Evolutionary conservation across 2,329 filamentous ascomycete species (phyloP).

Genomic region (Trichophyton rubrum): DNA sequence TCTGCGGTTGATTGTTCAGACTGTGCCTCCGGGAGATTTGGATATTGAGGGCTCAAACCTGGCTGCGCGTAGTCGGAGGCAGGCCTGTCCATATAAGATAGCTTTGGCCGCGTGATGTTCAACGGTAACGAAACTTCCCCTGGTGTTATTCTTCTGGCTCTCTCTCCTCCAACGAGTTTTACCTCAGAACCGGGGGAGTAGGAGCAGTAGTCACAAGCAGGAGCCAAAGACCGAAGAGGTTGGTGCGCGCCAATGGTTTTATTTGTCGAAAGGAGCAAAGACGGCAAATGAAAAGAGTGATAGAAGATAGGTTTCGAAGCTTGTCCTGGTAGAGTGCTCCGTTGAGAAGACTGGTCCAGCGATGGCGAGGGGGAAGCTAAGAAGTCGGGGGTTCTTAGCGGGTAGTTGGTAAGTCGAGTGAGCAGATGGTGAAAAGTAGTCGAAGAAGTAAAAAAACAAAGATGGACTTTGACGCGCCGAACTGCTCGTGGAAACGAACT

Average conservation of each 20-base stretch:
- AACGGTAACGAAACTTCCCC: slow-evolving; percentile 6
- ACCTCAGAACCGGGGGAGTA: not conserved
- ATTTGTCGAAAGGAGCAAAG: not conserved
- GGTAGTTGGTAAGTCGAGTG: not conserved
- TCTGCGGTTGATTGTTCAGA: slow-evolving; percentile 83
- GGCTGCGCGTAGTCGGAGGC: slow-evolving; percentile 69
- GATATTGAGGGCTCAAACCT: slow-evolving; percentile 60
- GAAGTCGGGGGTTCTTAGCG: not conserved
- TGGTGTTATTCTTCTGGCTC: slow-evolving; percentile 8
- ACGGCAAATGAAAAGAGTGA: not conserved
- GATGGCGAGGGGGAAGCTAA: not conserved
- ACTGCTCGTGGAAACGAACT: slow-evolving; percentile 4
- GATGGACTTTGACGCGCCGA: slow-evolving; percentile 4
- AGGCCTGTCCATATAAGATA: slow-evolving; percentile 43
- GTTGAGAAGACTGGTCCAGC: not conserved
- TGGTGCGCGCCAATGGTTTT: not conserved
- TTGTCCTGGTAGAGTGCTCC: not conserved
- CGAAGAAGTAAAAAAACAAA: slow-evolving; percentile 2
- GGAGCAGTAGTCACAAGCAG: not conserved
- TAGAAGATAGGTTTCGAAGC: not conserved
- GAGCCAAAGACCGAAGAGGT: not conserved
- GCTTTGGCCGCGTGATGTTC: slow-evolving; percentile 7
- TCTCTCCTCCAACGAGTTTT: not conserved
- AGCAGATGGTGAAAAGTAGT: not conserved
- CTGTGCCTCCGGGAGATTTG: slow-evolving; percentile 45